Evolutionary conservation across 2,329 filamentous ascomycete species (phyloP).

Genomic region (Nothopassalora personata): DNA sequence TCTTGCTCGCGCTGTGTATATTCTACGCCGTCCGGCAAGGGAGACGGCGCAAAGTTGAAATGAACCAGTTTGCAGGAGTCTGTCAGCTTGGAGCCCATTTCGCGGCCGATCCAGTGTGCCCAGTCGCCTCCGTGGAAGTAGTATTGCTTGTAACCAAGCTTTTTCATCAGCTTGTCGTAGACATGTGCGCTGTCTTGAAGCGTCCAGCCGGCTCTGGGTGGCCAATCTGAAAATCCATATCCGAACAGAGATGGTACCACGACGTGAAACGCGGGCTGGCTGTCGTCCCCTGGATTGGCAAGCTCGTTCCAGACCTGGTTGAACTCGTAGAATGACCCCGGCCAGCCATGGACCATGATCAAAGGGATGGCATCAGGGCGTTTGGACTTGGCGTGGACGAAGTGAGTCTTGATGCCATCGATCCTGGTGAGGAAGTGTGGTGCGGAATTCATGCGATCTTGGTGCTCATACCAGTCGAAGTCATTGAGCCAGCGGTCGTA

Average conservation of each 20-base stretch:
- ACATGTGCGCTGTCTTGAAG: constrained; percentile 35
- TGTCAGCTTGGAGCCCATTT: constrained; percentile 35
- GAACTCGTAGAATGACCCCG: constrained; percentile 43
- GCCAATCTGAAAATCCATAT: constrained; percentile 44
- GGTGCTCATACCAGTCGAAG: constrained; percentile 33
- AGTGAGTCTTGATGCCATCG: constrained; percentile 35
- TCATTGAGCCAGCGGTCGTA: constrained; percentile 33
- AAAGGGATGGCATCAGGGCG: constrained; percentile 38
- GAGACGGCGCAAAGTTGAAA: constrained; percentile 39
- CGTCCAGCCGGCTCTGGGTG: constrained; percentile 32
- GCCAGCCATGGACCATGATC: constrained; percentile 43
- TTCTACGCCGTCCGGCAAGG: constrained; percentile 29
- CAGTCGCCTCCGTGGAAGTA: constrained; percentile 39
- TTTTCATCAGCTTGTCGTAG: constrained; percentile 37
- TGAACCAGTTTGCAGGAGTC: constrained; percentile 38
- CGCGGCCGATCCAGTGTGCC: constrained; percentile 38
- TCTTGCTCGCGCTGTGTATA: constrained; percentile 34
- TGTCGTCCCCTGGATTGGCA: constrained; percentile 28
- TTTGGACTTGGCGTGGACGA: constrained; percentile 33
- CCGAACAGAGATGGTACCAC: constrained; percentile 55
- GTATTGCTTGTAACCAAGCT: constrained; percentile 38
- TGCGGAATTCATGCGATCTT: constrained; percentile 31
- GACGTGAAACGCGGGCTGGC: constrained; percentile 47
- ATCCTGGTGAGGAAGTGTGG: constrained; percentile 35
- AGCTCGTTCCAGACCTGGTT: constrained; percentile 36